Conservation (phyloP, 768 basidiomycete genomes). For the Harrya chromipes region DNA sequence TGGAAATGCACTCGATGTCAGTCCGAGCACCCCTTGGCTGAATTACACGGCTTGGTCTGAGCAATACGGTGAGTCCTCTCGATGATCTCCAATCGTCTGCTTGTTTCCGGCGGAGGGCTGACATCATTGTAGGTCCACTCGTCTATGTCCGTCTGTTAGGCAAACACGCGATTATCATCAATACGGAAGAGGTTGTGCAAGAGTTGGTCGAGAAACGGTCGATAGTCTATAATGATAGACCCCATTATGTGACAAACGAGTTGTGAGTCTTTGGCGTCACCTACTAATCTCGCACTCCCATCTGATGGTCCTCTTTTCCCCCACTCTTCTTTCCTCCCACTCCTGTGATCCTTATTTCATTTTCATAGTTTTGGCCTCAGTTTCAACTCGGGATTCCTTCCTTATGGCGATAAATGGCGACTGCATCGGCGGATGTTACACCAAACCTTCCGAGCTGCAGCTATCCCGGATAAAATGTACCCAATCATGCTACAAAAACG, state of each 20-base stretch:
- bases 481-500: constrained; percentile 11
- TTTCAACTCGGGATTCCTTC: constrained; percentile 15
- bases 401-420: constrained; percentile 21
- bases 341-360: no score
- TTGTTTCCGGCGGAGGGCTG: no score
- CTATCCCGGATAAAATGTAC: constrained; percentile 1
- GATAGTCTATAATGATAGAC: constrained; percentile 15
- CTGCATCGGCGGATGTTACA: constrained; percentile 20
- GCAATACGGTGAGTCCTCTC: constrained; percentile 5
- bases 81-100: no score
- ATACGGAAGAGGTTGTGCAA: constrained; percentile 9
- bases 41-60: constrained; percentile 14
- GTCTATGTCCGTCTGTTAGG: constrained; percentile 1
- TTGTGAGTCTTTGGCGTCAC: neutral
- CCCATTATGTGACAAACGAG: constrained; percentile 3
- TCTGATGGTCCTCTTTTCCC: no score
- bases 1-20: constrained; percentile 10
- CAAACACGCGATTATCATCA: constrained; percentile 9
- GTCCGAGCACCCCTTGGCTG: constrained; percentile 4
- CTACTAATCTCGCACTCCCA: no score
- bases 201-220: constrained; percentile 16
- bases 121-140: neutral
- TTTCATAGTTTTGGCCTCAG: constrained; percentile 12
- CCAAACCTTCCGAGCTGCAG: constrained; percentile 10
- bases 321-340: no score